Base-by-base conservation (phyloP, 2,329 filamentous ascomycete species). In the Bisporella sp. region DNA sequence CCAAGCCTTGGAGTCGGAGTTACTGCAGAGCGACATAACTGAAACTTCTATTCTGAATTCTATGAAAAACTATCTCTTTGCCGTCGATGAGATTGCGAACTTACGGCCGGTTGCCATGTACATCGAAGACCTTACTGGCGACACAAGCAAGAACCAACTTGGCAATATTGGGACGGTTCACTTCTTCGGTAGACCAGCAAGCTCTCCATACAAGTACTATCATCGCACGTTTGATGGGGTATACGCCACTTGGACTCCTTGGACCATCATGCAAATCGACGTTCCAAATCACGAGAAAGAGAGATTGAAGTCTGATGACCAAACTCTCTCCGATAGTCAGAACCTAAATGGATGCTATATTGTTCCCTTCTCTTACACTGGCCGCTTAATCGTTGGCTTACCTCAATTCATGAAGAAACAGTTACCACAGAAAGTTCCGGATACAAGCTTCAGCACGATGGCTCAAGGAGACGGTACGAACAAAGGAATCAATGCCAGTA, bases 191-290 rank as follows among this genome's bases (percentile, higher is more conserved):
- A 7, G 50, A 12, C 59, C 58, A 8, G 43, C 50, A 2, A 48
- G 43, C 1, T 31, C 53, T 21, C 59, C 61, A 9, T 50, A 52
- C 44, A 45, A 37, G 9, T 58, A 53, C 29, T 57, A 57, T 47
- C 55, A 59, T 45, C 51, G 57, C 21, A n/a, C n/a, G n/a, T n/a
- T n/a, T n/a, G n/a, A n/a, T n/a, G n/a, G n/a, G n/a, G 46, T 39
- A n/a, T 37, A 33, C 9, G 46, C 13, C 7, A 37, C 31, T 39
- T 64, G 57, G 61, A 46, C 29, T 6, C 50, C 56, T 1, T 64
- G 59, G 62, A 41, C 51, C 35, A 51, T 55, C 29, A 55, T 63
- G 35, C 41, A 52, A 1, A 31, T 63, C n/a, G 62, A 64, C 11
- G 56, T 63, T 13, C 54, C 55, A 9, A 5, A 41, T 7, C 50